Evolutionary conservation across 2,329 filamentous ascomycete species (phyloP).

Genomic region (Aspergillus fischeri): DNA sequence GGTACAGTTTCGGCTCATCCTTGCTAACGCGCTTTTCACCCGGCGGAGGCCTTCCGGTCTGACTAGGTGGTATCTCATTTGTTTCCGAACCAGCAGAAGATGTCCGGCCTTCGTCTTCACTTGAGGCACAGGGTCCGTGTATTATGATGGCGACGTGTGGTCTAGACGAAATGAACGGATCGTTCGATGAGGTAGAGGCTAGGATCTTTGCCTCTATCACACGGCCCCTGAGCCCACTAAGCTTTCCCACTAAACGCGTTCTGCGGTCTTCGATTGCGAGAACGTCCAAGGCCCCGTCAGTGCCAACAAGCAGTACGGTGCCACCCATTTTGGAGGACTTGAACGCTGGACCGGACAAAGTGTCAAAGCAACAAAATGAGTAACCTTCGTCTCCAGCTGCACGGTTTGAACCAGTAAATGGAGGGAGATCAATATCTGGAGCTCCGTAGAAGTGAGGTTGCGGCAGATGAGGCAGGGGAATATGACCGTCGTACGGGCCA

Average conservation of each 20-base stretch:
- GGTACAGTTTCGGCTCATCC: conserved; percentile 51
- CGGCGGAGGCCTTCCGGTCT: conserved; percentile 19
- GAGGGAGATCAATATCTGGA: conserved; percentile 64
- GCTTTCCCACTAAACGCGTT: conserved; percentile 62
- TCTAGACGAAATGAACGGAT: conserved; percentile 52
- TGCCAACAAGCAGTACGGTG: conserved; percentile 74
- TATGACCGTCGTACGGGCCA: conserved; percentile 31
- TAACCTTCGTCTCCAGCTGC: conserved; percentile 51
- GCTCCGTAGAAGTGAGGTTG: conserved; percentile 74
- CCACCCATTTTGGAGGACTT: conserved; percentile 35
- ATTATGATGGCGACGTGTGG: conserved; percentile 76
- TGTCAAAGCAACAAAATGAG: conserved; percentile 79
- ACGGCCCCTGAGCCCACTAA: conserved; percentile 74
- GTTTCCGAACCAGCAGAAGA: conserved; percentile 34
- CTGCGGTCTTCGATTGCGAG: conserved; percentile 69
- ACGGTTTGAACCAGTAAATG: conserved; percentile 23
- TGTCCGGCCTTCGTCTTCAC: conserved; percentile 31
- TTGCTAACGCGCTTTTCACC: conserved; percentile 20
- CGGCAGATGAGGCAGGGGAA: conserved; percentile 66
- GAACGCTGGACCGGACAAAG: conserved; percentile 49
- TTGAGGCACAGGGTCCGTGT: conserved; percentile 67
- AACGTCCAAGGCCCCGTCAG: conserved; percentile 74
- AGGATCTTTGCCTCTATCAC: conserved; percentile 81
- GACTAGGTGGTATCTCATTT: conserved; percentile 30
- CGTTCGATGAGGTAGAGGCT: conserved; percentile 58